Evolutionary conservation across 495 filamentous ascomycete genomes (phyloP), one percentile per base, ranked within the genome.

Genomic region (Halenospora varia): DNA sequence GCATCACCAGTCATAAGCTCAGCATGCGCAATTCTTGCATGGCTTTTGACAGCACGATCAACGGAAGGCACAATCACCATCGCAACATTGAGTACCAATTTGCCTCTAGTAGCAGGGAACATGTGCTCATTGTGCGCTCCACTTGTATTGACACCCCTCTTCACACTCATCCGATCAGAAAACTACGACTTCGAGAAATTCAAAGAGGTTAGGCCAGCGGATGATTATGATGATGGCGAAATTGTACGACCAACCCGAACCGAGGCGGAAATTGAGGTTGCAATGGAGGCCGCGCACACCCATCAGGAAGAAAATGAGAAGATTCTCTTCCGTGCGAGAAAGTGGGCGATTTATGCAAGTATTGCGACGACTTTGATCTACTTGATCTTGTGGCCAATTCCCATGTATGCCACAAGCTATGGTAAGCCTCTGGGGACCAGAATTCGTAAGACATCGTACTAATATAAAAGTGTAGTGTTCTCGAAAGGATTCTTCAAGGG

Each of bases 121-220:
- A 70, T 78, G 8, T 64, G 85, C 11, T 89, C 90, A 0, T 78
- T 96, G 0, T 80, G 95, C 4, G 86, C 86, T 19, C 92, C 92
- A 0, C 57, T 88, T 2, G 63, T 94, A 53, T 87, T 94, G 66
- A 78, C 92, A 26, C 90, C 90, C 0, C 59, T 93, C 50, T 72
- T 96, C 15, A 94, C 89, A 6, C 79, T 85, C 59, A 72, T 79
- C 49, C 15, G 46, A 42, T 35, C 60, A 57, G 87, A 92, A 60
- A 85, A 90, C 66, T 96, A 96, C 72, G 88, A 96, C 77, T 96
- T 88, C 79, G 80, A 84, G 57, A 85, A 81, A 24, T 95, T 96
- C 92, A 82, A 83, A 63, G 75, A 77, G 2, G 96, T 96, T 67
- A 84, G 87, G 66, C 83, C 79, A 65, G 89, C 84, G 17, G 90